These are phyloP conservation scores for Candida berthetii DNA, from an alignment of 805 yeast species.

Conservation along the genomic window DNA sequence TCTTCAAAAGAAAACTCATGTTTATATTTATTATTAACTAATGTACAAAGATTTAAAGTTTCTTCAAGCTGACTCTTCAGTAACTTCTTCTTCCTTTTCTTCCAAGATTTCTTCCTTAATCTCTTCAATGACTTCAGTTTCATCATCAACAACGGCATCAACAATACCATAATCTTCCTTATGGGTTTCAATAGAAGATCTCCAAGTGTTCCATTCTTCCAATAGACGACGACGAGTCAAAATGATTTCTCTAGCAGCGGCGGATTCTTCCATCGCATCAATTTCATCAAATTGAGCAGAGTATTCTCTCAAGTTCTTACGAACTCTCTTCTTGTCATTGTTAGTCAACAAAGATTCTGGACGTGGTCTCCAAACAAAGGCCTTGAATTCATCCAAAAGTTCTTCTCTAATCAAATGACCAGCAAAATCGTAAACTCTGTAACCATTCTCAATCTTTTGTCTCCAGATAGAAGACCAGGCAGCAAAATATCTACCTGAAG, in stretches of 20 bases:
- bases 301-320: conserved; percentile 84
- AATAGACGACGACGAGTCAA: conserved; percentile 74
- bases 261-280: conserved; percentile 94
- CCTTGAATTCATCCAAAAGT: conserved; percentile 74
- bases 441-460: conserved; percentile 85
- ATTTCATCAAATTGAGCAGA: conserved; percentile 89
- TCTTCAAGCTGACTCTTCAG: conserved; percentile 3
- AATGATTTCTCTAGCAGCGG: conserved; percentile 86
- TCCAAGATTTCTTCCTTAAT: conserved; percentile 67
- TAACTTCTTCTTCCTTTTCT: conserved; percentile 28
- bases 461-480: conserved; percentile 86
- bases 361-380: conserved; percentile 96
- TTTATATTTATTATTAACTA: neutral
- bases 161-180: conserved; percentile 41
- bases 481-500: conserved; percentile 86
- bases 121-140: conserved; percentile 67
- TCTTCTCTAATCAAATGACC: conserved; percentile 78
- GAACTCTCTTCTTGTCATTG: conserved; percentile 81
- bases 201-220: conserved; percentile 82
- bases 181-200: conserved; percentile 44
- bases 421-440: conserved; percentile 76
- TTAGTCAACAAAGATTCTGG: conserved; percentile 73
- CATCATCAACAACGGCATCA: conserved; percentile 39
- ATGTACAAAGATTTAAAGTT: neutral
- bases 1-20: neutral